Evolutionary conservation across 306 rosid genomes (phyloP).

Genomic region (Medicago truncatula): DNA sequence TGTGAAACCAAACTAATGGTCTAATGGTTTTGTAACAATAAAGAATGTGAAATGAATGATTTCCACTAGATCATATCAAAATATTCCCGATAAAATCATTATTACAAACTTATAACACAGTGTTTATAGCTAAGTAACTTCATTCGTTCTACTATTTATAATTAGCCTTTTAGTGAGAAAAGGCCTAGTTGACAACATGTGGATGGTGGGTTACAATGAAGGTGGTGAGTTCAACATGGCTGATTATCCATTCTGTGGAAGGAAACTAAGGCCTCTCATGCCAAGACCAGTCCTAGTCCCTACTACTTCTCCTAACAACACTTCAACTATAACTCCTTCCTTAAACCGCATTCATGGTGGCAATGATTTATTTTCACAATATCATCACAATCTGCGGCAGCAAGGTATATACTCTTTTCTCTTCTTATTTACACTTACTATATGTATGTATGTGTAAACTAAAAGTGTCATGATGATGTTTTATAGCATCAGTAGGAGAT

Average conservation of each 20-base stretch:
- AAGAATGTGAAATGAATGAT: no score
- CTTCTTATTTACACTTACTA: no score
- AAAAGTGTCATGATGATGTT: neutral
- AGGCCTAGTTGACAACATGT: constrained; percentile 59
- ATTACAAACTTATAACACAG: no score
- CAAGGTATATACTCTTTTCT: no score
- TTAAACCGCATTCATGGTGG: constrained; percentile 49
- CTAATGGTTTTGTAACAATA: no score
- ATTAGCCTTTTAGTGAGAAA: neutral
- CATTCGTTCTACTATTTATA: neutral
- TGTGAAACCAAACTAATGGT: no score
- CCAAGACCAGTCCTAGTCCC: constrained; percentile 66
- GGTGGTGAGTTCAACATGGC: constrained; percentile 64
- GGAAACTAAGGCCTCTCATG: constrained; percentile 80
- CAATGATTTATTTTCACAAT: constrained; percentile 63
- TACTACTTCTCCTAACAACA: constrained; percentile 50
- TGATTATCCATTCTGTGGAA: constrained; percentile 61
- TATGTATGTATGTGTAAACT: no score
- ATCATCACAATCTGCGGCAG: constrained; percentile 61
- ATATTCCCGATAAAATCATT: no score
- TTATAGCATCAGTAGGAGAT: constrained; percentile 47
- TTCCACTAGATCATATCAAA: no score
- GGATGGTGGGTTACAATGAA: constrained; percentile 86
- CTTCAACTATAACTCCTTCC: constrained; percentile 51
- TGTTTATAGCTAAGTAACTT: constrained; percentile 10